Conservation (phyloP, 805 yeast species). For the Metschnikowia amazonensis region DNA sequence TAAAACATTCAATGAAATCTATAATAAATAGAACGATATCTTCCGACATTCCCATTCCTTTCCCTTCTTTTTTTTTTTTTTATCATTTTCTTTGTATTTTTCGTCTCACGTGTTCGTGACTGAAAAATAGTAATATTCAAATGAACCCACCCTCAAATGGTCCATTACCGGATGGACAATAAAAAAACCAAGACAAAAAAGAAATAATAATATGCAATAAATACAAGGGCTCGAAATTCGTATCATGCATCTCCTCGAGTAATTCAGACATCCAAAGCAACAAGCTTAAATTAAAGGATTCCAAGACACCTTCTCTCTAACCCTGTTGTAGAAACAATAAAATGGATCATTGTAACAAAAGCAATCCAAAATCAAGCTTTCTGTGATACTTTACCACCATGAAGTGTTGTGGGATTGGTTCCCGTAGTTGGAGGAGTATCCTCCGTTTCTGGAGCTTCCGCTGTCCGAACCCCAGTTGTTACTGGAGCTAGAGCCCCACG, state of each 20-base stretch:
- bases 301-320: slow-evolving; percentile 5
- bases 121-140: slow-evolving; percentile 12
- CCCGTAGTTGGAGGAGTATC: slow-evolving; percentile 30
- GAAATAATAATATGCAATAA: slow-evolving; percentile 17
- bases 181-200: slow-evolving; percentile 18
- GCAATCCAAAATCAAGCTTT: slow-evolving; percentile 14
- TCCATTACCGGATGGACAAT: slow-evolving; percentile 17
- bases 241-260: slow-evolving; percentile 15
- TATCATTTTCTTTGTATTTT: slow-evolving; percentile 10
- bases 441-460: slow-evolving; percentile 26
- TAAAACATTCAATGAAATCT: slow-evolving; percentile 17
- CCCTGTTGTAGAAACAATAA: slow-evolving; percentile 12
- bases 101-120: slow-evolving; percentile 4
- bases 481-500: slow-evolving; percentile 18
- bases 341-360: slow-evolving; percentile 16
- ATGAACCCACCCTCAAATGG: slow-evolving; percentile 15
- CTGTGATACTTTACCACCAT: slow-evolving; percentile 36
- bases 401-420: slow-evolving; percentile 35
- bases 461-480: slow-evolving; percentile 21
- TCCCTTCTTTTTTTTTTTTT: slow-evolving; percentile 15
- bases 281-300: slow-evolving; percentile 5
- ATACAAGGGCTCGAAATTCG: slow-evolving; percentile 15
- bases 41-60: slow-evolving; percentile 15
- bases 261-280: slow-evolving; percentile 14
- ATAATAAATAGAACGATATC: slow-evolving; percentile 17